Conservation (phyloP, 352 stramenopile species). For the Elongisporangium prolatum region DNA sequence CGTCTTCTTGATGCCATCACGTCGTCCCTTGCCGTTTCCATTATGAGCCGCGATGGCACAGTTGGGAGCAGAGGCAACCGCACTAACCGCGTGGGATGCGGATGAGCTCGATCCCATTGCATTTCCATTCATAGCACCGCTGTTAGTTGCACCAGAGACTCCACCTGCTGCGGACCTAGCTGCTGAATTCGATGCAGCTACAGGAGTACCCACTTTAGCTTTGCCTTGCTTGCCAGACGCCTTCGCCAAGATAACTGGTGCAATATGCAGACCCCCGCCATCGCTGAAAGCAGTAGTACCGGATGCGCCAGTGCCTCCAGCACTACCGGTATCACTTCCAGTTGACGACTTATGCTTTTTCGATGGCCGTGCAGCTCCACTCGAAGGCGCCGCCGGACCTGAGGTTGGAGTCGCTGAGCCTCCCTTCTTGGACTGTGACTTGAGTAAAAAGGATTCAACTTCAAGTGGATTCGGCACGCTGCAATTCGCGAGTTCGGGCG, state of each 20-base stretch:
- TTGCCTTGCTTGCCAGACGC: constrained; percentile 20
- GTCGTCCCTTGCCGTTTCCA: not conserved
- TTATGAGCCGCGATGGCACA: not conserved
- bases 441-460: constrained; percentile 62
- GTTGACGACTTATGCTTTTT: constrained; percentile 44
- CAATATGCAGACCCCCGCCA: constrained; percentile 10
- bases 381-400: not conserved
- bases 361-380: constrained; percentile 19
- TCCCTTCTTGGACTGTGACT: constrained; percentile 55
- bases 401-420: constrained; percentile 6
- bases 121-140: constrained; percentile 8
- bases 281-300: not conserved
- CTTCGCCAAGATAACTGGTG: constrained; percentile 10
- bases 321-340: constrained; percentile 4
- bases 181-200: not conserved
- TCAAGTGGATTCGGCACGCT: constrained; percentile 63
- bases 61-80: not conserved
- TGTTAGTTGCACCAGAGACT: not conserved
- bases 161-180: not conserved
- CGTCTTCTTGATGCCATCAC: constrained; percentile 53
- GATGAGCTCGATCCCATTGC: constrained; percentile 8
- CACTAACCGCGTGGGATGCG: not conserved
- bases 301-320: constrained; percentile 1
- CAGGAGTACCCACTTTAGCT: constrained; percentile 1
- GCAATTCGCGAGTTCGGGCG: constrained; percentile 65